phyloP scores from a whole-genome alignment of 2,329 filamentous ascomycete genomes.

The Spiromastix sp. region DNA sequence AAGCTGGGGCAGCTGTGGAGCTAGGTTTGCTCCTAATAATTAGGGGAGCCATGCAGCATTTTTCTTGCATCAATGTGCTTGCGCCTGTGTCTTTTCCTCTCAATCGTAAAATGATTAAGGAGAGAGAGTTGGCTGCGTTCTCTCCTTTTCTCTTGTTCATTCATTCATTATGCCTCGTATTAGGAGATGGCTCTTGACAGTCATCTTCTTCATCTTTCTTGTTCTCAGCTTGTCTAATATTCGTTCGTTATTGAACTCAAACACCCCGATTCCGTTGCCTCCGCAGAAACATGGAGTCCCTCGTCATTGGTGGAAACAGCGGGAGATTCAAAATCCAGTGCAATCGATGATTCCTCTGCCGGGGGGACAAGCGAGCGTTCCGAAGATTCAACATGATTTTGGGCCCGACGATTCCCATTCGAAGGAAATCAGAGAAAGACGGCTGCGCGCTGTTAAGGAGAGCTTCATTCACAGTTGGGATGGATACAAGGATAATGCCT shows the following conservation, averaged over 20 bases:
- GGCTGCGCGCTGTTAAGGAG: constrained; percentile 38
- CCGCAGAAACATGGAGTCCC: neutral
- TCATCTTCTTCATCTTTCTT: constrained; percentile 8
- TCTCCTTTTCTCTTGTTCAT: too few species aligned
- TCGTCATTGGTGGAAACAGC: constrained; percentile 10
- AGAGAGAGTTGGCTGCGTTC: too few species aligned
- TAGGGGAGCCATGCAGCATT: too few species aligned
- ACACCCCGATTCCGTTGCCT: neutral
- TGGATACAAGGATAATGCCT: constrained; percentile 53
- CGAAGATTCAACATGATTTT: constrained; percentile 20
- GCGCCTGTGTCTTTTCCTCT: too few species aligned
- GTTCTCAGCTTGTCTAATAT: constrained; percentile 6
- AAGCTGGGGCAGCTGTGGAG: too few species aligned
- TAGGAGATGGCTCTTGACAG: constrained; percentile 9
- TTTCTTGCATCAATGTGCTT: too few species aligned
- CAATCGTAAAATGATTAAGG: too few species aligned
- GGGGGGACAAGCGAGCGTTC: constrained; percentile 13
- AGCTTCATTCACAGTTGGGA: constrained; percentile 48
- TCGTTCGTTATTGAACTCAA: constrained; percentile 1
- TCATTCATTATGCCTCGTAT: constrained; percentile 6
- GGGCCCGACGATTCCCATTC: constrained; percentile 14
- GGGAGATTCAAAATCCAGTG: constrained; percentile 13
- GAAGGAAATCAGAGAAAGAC: constrained; percentile 27
- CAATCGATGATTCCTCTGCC: constrained; percentile 15
- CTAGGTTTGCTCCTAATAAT: too few species aligned